Evolutionary conservation across 306 rosid genomes (phyloP), one percentile per base, ranked within the genome.

Genomic region (Trifolium subterraneum): DNA sequence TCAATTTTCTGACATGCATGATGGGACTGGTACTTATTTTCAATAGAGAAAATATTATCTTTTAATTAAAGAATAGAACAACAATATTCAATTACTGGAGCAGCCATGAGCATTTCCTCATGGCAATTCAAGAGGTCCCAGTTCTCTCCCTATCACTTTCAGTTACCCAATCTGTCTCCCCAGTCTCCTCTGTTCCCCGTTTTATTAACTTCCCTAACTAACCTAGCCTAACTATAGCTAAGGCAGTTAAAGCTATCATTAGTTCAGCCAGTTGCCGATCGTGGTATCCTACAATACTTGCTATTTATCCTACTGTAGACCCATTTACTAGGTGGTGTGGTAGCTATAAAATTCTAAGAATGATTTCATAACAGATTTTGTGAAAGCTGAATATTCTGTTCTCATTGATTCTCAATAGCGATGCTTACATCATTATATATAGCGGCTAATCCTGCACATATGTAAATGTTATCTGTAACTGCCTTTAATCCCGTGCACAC

Each of bases 61-160:
- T 61, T 14, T 4, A 61, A 31, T 61, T 61, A 9, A 33, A 31
- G 44, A 62, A 35, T 62, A 38, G 45, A 62, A 12, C 36, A 62
- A 33, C 15, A 15, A 23, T 18, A 35, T 62, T 62, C 45, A 62
- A 4, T 15, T 35, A 18, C 68, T 8, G 45, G 29, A 63, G 27
- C 47, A 63, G n/a, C 68, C 48, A 35, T 16, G 47, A 33, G 45
- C 27, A 16, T 36, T 38, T 36, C 68, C 68, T 63, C 27, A 23
- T 35, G 48, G 13, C 68, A 62, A 7, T 33, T 35, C 44, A 33
- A 29, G 65, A 27, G 18, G 41, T 18, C 19, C 16, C 18, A 61
- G 44, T 15, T 15, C 67, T 31, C 44, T 14, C 42, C 22, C 44
- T 31, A 14, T 13, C 66, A 29, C 22, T 61, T 35, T 61, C 23